A percentile compares a stretch with the other conserved stretches of the same genome.
Evolutionary conservation across 768 basidiomycete genomes (phyloP).

Genomic region (Amanita rubescens): DNA sequence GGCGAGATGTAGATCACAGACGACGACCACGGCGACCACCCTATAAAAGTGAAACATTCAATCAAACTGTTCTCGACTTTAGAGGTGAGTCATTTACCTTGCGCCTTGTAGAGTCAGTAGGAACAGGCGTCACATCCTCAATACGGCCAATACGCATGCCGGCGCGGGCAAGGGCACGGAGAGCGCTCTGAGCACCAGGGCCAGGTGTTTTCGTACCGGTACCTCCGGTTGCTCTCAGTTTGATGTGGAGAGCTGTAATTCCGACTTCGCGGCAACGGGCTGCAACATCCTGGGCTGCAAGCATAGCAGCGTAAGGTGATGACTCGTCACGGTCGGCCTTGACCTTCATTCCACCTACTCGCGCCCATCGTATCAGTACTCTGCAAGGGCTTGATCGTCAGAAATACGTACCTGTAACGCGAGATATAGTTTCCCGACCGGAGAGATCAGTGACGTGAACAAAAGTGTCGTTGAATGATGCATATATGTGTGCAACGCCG

Average conservation of each 20-base stretch:
- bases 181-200: constrained; percentile 95
- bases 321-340: constrained; percentile 99
- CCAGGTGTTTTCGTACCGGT: constrained; percentile 99
- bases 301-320: constrained; percentile 94
- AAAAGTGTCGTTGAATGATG: constrained; percentile 99
- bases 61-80: not conserved
- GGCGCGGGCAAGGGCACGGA: constrained; percentile 95
- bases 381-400: not conserved
- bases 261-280: constrained; percentile 96
- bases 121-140: constrained; percentile 96
- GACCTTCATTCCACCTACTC: constrained; percentile 95
- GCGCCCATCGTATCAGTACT: not conserved
- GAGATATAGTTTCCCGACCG: constrained; percentile 98
- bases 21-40: constrained; percentile 99
- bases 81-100: constrained; percentile 52
- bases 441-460: constrained; percentile 99
- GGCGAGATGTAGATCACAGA: constrained; percentile 45
- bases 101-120: constrained; percentile 94
- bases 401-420: constrained; percentile 76
- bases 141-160: constrained; percentile 98
- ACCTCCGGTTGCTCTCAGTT: constrained; percentile 96
- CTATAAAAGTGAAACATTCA: constrained; percentile 29
- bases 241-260: constrained; percentile 97
- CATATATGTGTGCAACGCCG: constrained; percentile 98
- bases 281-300: constrained; percentile 97